Evolutionary conservation across 176 grass and related monocot species (phyloP), one percentile per base, ranked within the genome.

Genomic region (Eremochloa ophiuroides): DNA sequence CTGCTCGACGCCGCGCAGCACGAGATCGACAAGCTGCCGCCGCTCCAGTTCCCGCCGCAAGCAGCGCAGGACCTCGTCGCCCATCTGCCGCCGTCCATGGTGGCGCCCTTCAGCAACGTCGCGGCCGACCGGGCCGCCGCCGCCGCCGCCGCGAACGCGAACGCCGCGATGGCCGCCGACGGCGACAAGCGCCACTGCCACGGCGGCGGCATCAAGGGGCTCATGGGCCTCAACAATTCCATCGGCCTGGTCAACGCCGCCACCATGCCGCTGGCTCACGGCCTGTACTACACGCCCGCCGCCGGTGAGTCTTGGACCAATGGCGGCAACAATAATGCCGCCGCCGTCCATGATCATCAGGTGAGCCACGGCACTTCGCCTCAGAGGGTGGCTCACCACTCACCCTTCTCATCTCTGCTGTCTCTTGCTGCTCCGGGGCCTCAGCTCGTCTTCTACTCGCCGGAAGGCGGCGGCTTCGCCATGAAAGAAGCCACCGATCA

Each of bases 1-100:
- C 89, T 98, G 10, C 46, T 98, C 20, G 87, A 89, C 73, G 91
- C 88, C 10, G 93, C 96, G 26, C 92, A 91, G 87, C 84, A 86
- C 39, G 96, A 98, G 91, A 95, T 98, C 84, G 90, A 98, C 86
- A 98, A 95, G 80, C 93, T 98, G 3, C 96, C 93, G 14, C 96
- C 93, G 3, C 89, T 98, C 3, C 90, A 95, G 4, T 92, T 93
- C 83, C 88, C 89, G 15, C 73, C 88, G 41, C 82, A 80, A 10
- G 73, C 82, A 10, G 73, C 82, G 31, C 84, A 88, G 60, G 82
- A 87, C 68, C 75, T 90, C 56, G 70, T 90, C 83, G 41, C 51
- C 8, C 86, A 86, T 68, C 78, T 86, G n/a, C 48, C 79, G 20
- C 6, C 78, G 18, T 73, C 83, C 56, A 86, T 79, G 74, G 16